Base-by-base conservation (phyloP, 1,139 yeast species). In the Saccharomycopsis hybrid region DNA sequence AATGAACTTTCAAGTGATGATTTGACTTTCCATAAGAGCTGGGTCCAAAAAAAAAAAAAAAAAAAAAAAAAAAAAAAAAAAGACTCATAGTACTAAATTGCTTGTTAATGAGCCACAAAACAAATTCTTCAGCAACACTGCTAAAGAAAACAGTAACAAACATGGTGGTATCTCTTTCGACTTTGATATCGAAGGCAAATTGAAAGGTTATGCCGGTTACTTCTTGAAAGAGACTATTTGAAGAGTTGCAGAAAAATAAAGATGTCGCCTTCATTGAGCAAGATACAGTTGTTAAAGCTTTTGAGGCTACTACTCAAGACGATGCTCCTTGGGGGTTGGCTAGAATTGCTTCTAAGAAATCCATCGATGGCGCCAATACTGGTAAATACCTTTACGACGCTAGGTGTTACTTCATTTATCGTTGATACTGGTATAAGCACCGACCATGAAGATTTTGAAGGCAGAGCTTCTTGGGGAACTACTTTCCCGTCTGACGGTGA, bases 301-400 rank as follows among this genome's bases (percentile, higher is more conserved):
- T 9, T 31, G 13, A 24, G 5, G 78, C 79, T 57, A 72, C 73
- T 49, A 70, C 77, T 54, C 92, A 88, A 71, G 81, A 80, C 62
- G 87, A 88, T 58, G 92, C 96, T 43, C 96, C 96, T 51, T 88
- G 97, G 97, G 97, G 97, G 62, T 76, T 89, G 60, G 94, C 97
- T 45, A 82, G 98, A 72, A 79, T 90, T 55, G 87, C 96, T 48
- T 96, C 89, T 73, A 84, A 96, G 66, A 78, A 85, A 56, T 76
- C 82, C 33, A 74, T 88, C 62, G 78, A 80, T 54, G 76, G 87
- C 58, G 84, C 85, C 55, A 74, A 88, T 49, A 86, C 85, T 75
- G 88, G 85, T 78, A 84, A 85, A 70, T 90, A 89, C 70, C 71
- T 86, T 57, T 88, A 77, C 68, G 96, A 89, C 62, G 74, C 73